Percentiles rank a stretch among this genome's conserved stretches.
phyloP scores from a whole-genome alignment of 1,284 basidiomycete species.

The Grifola frondosa region DNA sequence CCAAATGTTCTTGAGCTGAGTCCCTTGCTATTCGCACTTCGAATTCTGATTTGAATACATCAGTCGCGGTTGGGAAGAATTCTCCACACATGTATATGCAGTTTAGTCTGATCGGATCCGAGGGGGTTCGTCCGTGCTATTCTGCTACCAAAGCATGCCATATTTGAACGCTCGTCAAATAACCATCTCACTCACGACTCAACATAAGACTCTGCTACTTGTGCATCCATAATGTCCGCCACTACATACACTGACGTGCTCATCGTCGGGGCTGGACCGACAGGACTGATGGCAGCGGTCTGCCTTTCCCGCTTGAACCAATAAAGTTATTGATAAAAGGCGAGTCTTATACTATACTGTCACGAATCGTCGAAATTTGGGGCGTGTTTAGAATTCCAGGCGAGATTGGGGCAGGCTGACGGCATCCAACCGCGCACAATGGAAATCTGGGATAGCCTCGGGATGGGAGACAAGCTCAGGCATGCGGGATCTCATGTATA shows the following conservation, averaged over 20 bases:
- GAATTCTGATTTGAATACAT: too few species aligned
- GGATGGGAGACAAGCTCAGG: conserved; percentile 5
- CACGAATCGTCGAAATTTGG: background rate
- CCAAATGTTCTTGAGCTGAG: too few species aligned
- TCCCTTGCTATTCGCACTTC: too few species aligned
- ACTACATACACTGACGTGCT: conserved; percentile 18
- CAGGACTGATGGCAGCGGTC: conserved; percentile 14
- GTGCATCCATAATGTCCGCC: too few species aligned
- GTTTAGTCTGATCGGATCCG: too few species aligned
- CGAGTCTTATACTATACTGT: conserved; percentile 1
- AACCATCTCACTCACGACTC: too few species aligned
- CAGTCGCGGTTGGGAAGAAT: too few species aligned
- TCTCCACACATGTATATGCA: too few species aligned
- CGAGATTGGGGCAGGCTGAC: conserved; percentile 14
- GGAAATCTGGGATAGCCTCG: conserved; percentile 13
- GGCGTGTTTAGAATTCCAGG: conserved; percentile 1
- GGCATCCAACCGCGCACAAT: conserved; percentile 15
- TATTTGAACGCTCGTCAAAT: too few species aligned
- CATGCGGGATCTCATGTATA: background rate
- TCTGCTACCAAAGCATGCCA: too few species aligned
- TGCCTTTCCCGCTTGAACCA: conserved; percentile 5
- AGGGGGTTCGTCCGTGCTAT: too few species aligned
- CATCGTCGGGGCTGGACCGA: conserved; percentile 16
- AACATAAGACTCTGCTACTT: too few species aligned
- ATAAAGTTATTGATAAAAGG: conserved; percentile 13